Percentiles rank a stretch among this genome's conserved stretches.
These are phyloP conservation scores for Oryza officinalis DNA, from an alignment of 176 grass and related monocot species.

Conservation along the genomic window DNA sequence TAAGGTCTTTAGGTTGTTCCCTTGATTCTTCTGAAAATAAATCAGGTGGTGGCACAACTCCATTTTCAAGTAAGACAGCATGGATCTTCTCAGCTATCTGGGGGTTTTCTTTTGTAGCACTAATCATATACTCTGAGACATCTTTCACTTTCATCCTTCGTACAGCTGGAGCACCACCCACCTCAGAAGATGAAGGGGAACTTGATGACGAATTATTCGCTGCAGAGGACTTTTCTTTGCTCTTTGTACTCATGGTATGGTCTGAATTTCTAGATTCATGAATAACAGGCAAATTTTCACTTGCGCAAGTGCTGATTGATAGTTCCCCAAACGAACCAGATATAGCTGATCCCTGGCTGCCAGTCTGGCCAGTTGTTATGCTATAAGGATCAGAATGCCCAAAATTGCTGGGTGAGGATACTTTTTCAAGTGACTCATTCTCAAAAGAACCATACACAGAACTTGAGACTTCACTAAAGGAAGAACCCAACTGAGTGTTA, in stretches of 20 bases:
- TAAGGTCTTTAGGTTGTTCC: constrained; percentile 63
- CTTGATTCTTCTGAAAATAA: constrained; percentile 86
- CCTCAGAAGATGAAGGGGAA: constrained; percentile 49
- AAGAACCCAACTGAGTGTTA: constrained; percentile 40
- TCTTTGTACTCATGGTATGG: constrained; percentile 19
- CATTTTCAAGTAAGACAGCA: constrained; percentile 94
- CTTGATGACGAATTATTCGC: constrained; percentile 46
- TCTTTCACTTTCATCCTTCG: constrained; percentile 87
- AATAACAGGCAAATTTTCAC: constrained; percentile 44
- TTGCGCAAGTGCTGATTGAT: constrained; percentile 32
- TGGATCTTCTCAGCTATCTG: constrained; percentile 95
- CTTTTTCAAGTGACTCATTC: constrained; percentile 40
- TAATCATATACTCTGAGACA: constrained; percentile 99
- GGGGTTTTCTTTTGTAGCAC: constrained; percentile 96
- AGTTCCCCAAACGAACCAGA: constrained; percentile 46
- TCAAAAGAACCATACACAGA: constrained; percentile 46
- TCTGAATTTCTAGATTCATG: constrained; percentile 44
- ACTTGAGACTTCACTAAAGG: constrained; percentile 57
- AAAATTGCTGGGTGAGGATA: constrained; percentile 34
- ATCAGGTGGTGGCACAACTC: constrained; percentile 85
- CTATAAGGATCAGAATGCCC: constrained; percentile 36
- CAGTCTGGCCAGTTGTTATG: constrained; percentile 23
- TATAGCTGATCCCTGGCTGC: constrained; percentile 36
- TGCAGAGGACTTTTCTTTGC: constrained; percentile 44
- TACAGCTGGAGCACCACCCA: constrained; percentile 48